Evolutionary conservation across 805 yeast genomes (phyloP), one percentile per base, ranked within the genome.

Genomic region (Wickerhamiella galacta): DNA sequence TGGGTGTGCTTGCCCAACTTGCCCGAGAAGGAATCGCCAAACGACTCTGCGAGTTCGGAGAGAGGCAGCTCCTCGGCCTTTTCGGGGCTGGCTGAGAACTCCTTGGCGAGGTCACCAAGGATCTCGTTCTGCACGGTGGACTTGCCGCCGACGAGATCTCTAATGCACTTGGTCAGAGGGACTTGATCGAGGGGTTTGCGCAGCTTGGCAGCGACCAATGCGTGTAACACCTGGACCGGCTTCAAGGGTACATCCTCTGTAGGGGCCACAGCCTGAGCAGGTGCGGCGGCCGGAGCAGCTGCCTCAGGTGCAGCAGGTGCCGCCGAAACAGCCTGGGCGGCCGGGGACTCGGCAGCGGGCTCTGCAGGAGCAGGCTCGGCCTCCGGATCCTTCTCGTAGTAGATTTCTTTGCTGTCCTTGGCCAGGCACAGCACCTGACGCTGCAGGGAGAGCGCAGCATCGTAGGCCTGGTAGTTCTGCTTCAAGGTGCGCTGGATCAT

Each of bases 51-150:
- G 56, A 90, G 72, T 60, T 90, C 99, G 52, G 72, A 79, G 47
- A 90, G 68, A 40, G 98, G 98, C 27, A 93, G 79, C 53, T 90
- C 99, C 62, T 90, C 99, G 41, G 99, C 95, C 61, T 90, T 90
- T 61, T 90, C 99, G 27, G 99, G 99, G 31, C 95, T 85, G 28
- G 90, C 61, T 49, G 96, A 95, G 52, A 90, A 90, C 63, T 90
- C 99, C 61, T 90, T 90, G 53, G 96, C 96, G 51, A 90, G 68
- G 53, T 90, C 99, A 67, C 99, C 99, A 47, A 90, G 70, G 47
- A 90, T 90, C 66, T 90, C 99, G 60, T 90, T 90, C 63, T 90
- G 99, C 30, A 90, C 87, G 15, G 99, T 90, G 17, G 98, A 90
- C 58, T 90, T 90, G 63, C 99, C 99, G 51, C 93, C 93, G 42